phyloP scores from a whole-genome alignment of 1,284 basidiomycete species.

The Gymnopus androsaceus region DNA sequence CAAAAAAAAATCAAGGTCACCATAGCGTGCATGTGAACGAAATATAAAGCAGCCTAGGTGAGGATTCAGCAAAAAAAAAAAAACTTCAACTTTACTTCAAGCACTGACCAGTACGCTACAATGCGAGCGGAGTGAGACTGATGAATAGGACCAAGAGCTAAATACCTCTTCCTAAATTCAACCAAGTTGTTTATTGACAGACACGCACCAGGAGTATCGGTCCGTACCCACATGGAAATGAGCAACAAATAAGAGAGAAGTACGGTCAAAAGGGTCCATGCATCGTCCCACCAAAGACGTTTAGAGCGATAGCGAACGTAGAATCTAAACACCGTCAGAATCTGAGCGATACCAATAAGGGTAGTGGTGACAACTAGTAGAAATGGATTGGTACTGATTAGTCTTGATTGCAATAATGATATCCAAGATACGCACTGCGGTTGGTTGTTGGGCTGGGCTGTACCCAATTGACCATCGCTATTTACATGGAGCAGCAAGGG shows the following conservation, averaged over 20 bases:
- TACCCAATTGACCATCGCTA: conserved; percentile 14
- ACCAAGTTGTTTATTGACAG: no score
- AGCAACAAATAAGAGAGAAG: conserved; percentile 24
- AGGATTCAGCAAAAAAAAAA: neutral
- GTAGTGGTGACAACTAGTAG: conserved; percentile 24
- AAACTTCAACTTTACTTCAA: neutral
- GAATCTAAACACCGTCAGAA: conserved; percentile 27
- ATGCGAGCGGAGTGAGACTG: conserved; percentile 19
- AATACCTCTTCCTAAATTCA: neutral
- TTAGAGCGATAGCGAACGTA: conserved; percentile 23
- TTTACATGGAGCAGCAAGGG: neutral
- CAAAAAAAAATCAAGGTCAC: conserved; percentile 16
- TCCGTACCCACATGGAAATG: conserved; percentile 29
- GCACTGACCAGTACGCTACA: conserved; percentile 27
- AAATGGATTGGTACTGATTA: neutral
- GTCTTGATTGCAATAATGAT: neutral
- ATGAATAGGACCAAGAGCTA: conserved; percentile 5
- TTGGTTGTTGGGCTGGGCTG: conserved; percentile 12
- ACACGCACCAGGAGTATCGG: conserved; percentile 24
- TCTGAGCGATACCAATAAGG: conserved; percentile 25
- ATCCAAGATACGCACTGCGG: conserved; percentile 8
- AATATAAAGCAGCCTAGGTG: conserved; percentile 22
- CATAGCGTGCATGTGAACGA: conserved; percentile 31
- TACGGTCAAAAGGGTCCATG: conserved; percentile 28
- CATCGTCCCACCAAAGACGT: conserved; percentile 33